A percentile compares a stretch with the other conserved stretches of the same genome.
Evolutionary conservation across 2,329 filamentous ascomycete genomes (phyloP).

Genomic region (Chaetomiaceae sp.): DNA sequence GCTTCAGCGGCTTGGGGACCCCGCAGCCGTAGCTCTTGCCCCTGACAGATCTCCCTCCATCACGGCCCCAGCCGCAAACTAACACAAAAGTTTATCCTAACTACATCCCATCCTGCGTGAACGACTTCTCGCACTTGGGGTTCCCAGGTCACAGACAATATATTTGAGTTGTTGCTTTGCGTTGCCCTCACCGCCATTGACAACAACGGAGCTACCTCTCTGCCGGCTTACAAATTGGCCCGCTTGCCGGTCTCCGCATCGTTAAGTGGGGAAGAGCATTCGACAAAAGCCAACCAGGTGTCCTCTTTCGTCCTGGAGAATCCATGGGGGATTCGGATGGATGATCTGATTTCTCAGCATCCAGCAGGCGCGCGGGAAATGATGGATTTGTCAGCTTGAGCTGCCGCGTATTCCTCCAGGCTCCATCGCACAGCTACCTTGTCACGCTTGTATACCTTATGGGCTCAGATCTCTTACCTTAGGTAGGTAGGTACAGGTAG

Average conservation of each 20-base stretch:
- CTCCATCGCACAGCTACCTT: too few relatives aligned
- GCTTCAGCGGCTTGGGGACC: background rate
- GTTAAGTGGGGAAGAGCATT: background rate
- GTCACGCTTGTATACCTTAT: too few relatives aligned
- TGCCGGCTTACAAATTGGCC: background rate
- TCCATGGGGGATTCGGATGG: too few relatives aligned
- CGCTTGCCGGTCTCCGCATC: background rate
- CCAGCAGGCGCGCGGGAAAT: background rate
- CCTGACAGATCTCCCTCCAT: background rate
- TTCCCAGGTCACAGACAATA: too few relatives aligned
- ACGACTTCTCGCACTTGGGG: too few relatives aligned
- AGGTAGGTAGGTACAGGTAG: too few relatives aligned
- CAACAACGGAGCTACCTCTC: background rate
- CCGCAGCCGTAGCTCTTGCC: background rate
- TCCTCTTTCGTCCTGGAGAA: too few relatives aligned
- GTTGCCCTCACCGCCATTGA: background rate
- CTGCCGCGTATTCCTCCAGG: too few relatives aligned
- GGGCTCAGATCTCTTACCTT: too few relatives aligned
- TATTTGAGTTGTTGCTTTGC: too few relatives aligned
- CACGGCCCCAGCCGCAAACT: background rate
- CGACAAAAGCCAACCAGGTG: background rate
- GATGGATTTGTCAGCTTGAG: background rate
- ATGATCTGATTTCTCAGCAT: background rate
- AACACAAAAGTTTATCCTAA: slow-evolving; percentile 7
- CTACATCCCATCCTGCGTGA: background rate